These are phyloP conservation scores for Phytophthora chlamydospora DNA, from an alignment of 352 stramenopile species.

Conservation along the genomic window DNA sequence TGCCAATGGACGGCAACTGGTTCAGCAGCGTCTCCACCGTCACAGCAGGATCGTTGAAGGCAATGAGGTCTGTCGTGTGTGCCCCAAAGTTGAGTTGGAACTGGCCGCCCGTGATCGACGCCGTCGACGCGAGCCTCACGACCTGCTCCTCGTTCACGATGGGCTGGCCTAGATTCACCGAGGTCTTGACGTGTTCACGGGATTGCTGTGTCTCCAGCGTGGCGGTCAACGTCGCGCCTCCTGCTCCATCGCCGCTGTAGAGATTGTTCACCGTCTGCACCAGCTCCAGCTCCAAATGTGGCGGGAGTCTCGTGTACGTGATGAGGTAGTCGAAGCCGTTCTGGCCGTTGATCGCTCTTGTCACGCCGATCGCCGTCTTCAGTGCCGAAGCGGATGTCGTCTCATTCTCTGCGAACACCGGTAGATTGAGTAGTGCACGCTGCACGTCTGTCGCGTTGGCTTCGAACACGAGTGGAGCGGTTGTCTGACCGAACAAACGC, in stretches of 20 bases:
- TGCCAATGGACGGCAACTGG: conserved; percentile 59
- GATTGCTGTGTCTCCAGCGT: conserved; percentile 40
- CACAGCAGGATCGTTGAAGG: conserved; percentile 63
- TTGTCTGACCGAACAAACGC: conserved; percentile 63
- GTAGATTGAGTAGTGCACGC: conserved; percentile 67
- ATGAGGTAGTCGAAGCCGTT: conserved; percentile 83
- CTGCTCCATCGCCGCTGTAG: conserved; percentile 53
- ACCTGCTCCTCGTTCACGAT: conserved; percentile 80
- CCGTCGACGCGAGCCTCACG: conserved; percentile 54
- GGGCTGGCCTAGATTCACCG: conserved; percentile 47
- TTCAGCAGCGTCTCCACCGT: conserved; percentile 81
- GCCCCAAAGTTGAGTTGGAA: conserved; percentile 79
- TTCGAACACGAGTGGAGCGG: conserved; percentile 80
- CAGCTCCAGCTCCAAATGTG: conserved; percentile 37
- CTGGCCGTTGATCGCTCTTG: conserved; percentile 45
- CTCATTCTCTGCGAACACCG: conserved; percentile 37
- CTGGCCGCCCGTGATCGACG: conserved; percentile 45
- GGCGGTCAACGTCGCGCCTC: conserved; percentile 36
- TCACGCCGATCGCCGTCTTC: conserved; percentile 55
- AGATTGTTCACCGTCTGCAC: conserved; percentile 70
- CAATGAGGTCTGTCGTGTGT: conserved; percentile 61
- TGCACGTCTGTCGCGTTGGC: conserved; percentile 73
- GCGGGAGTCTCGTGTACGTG: conserved; percentile 60
- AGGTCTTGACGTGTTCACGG: conserved; percentile 81
- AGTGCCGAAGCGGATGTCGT: conserved; percentile 2